Percentiles rank a stretch among this genome's conserved stretches.
Evolutionary conservation across 1,284 basidiomycete species (phyloP).

Genomic region (Naganishia cerealis): DNA sequence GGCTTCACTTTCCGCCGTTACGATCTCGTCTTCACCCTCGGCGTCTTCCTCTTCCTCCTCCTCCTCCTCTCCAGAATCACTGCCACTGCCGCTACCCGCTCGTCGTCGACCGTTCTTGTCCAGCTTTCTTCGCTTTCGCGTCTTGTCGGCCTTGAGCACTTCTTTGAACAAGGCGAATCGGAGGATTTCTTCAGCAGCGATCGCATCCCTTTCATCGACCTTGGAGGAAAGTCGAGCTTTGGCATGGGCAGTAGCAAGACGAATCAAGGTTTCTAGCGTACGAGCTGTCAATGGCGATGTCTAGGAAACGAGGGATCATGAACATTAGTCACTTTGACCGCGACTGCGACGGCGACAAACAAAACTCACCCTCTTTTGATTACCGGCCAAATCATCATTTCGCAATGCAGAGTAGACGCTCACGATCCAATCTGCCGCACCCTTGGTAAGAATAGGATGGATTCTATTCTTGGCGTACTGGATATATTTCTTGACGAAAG

Average conservation of each 20-base stretch:
- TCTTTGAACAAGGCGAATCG: conserved; percentile 98
- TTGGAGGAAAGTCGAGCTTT: conserved; percentile 85
- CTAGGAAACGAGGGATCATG: conserved; percentile 54
- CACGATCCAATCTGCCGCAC: conserved; percentile 91
- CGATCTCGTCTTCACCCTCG: conserved; percentile 46
- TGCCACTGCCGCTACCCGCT: conserved; percentile 46
- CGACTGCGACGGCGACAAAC: neutral
- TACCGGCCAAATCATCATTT: conserved; percentile 87
- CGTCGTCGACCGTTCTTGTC: conserved; percentile 59
- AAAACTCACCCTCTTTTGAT: conserved; percentile 74
- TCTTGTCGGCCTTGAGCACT: conserved; percentile 73
- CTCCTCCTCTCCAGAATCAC: conserved; percentile 58
- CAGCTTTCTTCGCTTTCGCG: conserved; percentile 75
- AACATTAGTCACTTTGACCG: neutral
- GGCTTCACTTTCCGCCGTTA: conserved; percentile 38
- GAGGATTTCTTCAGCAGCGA: conserved; percentile 89
- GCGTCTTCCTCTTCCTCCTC: conserved; percentile 60
- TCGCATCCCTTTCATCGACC: conserved; percentile 83
- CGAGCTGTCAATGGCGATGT: conserved; percentile 96
- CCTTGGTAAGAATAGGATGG: conserved; percentile 82
- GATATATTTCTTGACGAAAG: conserved; percentile 98
- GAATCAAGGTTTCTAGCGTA: conserved; percentile 97
- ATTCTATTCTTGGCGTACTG: conserved; percentile 92
- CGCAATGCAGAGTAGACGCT: conserved; percentile 87
- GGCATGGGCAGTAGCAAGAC: conserved; percentile 95